Base-by-base conservation (phyloP, 306 rosid genomes). In the Urtica urens region DNA sequence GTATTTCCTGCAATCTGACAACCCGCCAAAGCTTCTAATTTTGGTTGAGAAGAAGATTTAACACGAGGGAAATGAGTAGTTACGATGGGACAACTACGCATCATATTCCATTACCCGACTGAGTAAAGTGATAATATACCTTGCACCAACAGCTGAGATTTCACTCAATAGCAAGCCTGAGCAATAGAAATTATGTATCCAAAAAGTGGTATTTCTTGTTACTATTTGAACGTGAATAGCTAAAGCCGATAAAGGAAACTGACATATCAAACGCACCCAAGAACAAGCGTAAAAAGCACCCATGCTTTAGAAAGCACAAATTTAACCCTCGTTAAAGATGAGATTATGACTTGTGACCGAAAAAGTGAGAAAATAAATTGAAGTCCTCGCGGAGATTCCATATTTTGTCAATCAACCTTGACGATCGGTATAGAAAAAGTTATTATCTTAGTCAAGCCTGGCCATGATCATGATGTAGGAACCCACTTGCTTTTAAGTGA, bases 251-350 rank as follows among this genome's bases (percentile, higher is more conserved):
- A 56, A 66, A 26, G 42, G 6, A 37, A 34, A 39, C 33, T 20
- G 34, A 55, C 22, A 61, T 51, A 51, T 46, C 13, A 60, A 28
- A 27, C 45, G 34, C 4, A 42, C 15, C 37, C 34, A 17, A 58
- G 51, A 73, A 52, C 67, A 20, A n/a, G 17, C 38, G 24, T 66
- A 23, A 13, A 54, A 71, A 77, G 60, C 66, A 64, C 69, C 58
- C 51, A 37, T 53, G 37, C 50, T n/a, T 14, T 57, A 33, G 1
- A 51, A 49, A 49, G 55, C 22, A 0, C 31, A 47, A 58, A 57
- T 35, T 55, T 34, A 2, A 7, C 8, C 53, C 55, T n/a, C n/a
- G n/a, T 29, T 28, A 17, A 49, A 49, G 10, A 25, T 26, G 14
- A 29, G 35, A 49, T 16, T 27, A 26, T 49, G 24, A 48, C 53